Base-by-base conservation (phyloP, 805 yeast genomes). In the Lipomyces yamadae region DNA sequence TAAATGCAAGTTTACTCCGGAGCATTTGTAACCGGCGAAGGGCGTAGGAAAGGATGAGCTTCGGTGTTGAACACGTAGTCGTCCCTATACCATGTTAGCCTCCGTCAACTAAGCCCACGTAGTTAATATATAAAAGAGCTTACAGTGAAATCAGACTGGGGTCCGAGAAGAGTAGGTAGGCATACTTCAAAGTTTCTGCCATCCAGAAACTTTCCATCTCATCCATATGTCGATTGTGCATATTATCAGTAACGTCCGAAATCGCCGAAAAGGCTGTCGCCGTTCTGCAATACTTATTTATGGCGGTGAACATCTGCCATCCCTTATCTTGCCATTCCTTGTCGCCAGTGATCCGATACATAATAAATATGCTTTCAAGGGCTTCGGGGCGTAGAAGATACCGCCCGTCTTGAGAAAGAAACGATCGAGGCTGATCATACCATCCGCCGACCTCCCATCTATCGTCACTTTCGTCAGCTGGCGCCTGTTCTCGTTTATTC, bases 341-440 rank as follows among this genome's bases (percentile, higher is more conserved):
- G 65, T 87, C 88, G 4, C 88, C 88, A 0, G 90, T 87, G 60
- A 85, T 80, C 65, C 90, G 79, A 70, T 84, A 87, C 77, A 87
- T 77, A 72, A 84, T 82, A 70, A 84, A 84, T 3, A 88, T 79
- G 0, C 89, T 84, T 73, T 87, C 90, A 56, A 87, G 81, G 24
- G 87, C 82, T 72, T 86, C 88, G 0, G 91, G 88, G 30, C 89
- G 80, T 30, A 87, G 75, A n/a, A 84, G 75, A 66, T 80, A 84
- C 56, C 78, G 57, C 7, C 70, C 71, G 52, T 68, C 71, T 35
- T 68, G 71, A n/a, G 59, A 60, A 13, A 56, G 11, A 57, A 67
- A 62, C 11, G 71, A 68, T n/a, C 59, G 33, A 29, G 71, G 71
- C 56, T 68, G 71, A 53, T 68, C 71, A 56, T 66, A 68, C 71